Conservation (phyloP, 1,284 basidiomycete genomes). For the Xerocomus minutiporus region DNA sequence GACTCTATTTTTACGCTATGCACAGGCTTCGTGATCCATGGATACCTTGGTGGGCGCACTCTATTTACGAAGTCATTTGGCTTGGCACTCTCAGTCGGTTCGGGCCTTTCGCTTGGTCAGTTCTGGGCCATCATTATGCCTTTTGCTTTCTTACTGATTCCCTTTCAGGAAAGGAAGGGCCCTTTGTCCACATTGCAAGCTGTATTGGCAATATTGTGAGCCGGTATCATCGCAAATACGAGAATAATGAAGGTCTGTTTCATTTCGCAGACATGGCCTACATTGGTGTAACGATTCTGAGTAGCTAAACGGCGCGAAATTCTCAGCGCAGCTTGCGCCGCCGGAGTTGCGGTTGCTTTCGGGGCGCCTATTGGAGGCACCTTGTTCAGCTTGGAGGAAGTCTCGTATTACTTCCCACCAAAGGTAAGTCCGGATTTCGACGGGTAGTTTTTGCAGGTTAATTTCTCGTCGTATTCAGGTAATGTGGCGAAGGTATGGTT, state of each 20-base stretch:
- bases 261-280: not conserved
- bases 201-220: slow-evolving; percentile 95
- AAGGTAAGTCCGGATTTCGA: slow-evolving; percentile 48
- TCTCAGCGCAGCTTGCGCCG: slow-evolving; percentile 87
- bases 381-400: slow-evolving; percentile 89
- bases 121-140: slow-evolving; percentile 6
- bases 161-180: slow-evolving; percentile 78
- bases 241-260: slow-evolving; percentile 80
- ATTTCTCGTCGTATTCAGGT: slow-evolving; percentile 35
- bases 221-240: slow-evolving; percentile 82
- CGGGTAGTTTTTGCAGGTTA: not conserved
- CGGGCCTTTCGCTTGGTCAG: slow-evolving; percentile 79
- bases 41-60: slow-evolving; percentile 89
- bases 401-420: slow-evolving; percentile 93
- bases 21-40: slow-evolving; percentile 93
- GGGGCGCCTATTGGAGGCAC: slow-evolving; percentile 93
- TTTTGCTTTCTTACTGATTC: slow-evolving; percentile 5
- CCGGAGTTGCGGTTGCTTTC: slow-evolving; percentile 87
- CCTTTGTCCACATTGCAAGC: slow-evolving; percentile 93
- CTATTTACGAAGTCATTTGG: slow-evolving; percentile 91
- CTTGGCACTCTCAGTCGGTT: slow-evolving; percentile 85
- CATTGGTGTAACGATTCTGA: slow-evolving; percentile 1
- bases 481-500: slow-evolving; percentile 81
- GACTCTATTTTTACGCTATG: slow-evolving; percentile 2
- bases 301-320: slow-evolving; percentile 87